phyloP scores from a whole-genome alignment of 495 filamentous ascomycete species.

The Hamigera avellanea region DNA sequence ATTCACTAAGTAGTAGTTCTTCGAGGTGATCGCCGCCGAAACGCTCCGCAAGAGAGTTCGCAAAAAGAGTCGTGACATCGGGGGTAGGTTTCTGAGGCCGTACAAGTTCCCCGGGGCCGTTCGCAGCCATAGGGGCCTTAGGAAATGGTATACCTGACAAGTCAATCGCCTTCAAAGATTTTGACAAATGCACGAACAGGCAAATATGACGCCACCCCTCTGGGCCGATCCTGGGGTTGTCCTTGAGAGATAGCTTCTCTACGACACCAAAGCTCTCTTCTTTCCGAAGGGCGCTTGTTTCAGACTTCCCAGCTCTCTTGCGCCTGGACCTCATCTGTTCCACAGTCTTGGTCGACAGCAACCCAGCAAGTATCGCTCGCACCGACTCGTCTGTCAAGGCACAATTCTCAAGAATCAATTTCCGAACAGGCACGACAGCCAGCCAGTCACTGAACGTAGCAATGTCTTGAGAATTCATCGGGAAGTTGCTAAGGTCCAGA shows the following conservation, averaged over 20 bases:
- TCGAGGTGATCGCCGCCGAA: slow-evolving; percentile 66
- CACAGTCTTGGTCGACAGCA: slow-evolving; percentile 67
- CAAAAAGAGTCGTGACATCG: slow-evolving; percentile 50
- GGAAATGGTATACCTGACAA: slow-evolving; percentile 81
- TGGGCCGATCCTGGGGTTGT: slow-evolving; percentile 68
- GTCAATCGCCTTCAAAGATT: slow-evolving; percentile 76
- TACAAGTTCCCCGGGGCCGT: slow-evolving; percentile 3
- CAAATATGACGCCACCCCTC: slow-evolving; percentile 90
- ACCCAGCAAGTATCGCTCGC: slow-evolving; percentile 71
- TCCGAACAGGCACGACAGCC: slow-evolving; percentile 81
- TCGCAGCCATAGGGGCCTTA: slow-evolving; percentile 10
- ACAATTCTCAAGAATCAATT: slow-evolving; percentile 76
- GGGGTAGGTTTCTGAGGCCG: slow-evolving; percentile 5
- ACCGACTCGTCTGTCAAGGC: slow-evolving; percentile 77
- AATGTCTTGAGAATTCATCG: slow-evolving; percentile 70
- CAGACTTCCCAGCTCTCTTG: slow-evolving; percentile 19
- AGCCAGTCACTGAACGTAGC: slow-evolving; percentile 86
- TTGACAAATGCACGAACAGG: slow-evolving; percentile 81
- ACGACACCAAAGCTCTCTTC: slow-evolving; percentile 55
- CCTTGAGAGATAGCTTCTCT: slow-evolving; percentile 81
- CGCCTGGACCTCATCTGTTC: slow-evolving; percentile 38
- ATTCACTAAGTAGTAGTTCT: slow-evolving; percentile 73
- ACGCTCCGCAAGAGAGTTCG: slow-evolving; percentile 63
- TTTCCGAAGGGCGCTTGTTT: slow-evolving; percentile 7
- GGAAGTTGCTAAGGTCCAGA: slow-evolving; percentile 75